Percentiles rank a stretch among this genome's conserved stretches.
Conservation (phyloP, 78 protist genomes). For the Planoprotostelium fungivorum region DNA sequence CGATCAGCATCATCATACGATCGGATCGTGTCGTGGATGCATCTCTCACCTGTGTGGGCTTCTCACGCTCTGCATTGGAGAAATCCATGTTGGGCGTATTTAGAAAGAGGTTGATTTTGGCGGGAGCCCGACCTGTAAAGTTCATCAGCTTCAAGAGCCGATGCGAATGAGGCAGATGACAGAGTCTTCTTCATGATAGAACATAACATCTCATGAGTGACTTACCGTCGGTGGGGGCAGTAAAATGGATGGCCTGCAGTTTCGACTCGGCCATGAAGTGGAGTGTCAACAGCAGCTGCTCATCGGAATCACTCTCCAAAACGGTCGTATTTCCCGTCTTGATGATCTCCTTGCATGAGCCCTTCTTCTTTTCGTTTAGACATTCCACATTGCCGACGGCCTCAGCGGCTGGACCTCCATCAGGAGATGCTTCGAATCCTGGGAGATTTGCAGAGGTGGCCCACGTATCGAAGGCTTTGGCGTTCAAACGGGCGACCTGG, state of each 20-base stretch:
- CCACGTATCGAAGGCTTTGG: background rate
- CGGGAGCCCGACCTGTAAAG: background rate
- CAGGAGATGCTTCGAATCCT: background rate
- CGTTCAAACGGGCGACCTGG: background rate
- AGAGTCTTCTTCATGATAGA: too few species aligned
- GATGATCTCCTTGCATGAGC: background rate
- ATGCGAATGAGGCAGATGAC: background rate
- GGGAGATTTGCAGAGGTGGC: background rate
- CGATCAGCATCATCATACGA: background rate
- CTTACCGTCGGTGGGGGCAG: background rate
- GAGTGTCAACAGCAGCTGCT: background rate
- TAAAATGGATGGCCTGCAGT: background rate
- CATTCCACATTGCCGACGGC: background rate
- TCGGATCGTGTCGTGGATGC: background rate
- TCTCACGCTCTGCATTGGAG: background rate
- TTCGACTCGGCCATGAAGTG: background rate
- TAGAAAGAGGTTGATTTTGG: background rate
- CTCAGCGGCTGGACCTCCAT: background rate
- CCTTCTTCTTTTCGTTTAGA: background rate
- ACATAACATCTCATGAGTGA: too few species aligned
- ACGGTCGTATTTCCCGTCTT: background rate
- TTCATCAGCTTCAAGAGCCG: too few species aligned
- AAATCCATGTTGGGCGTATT: background rate
- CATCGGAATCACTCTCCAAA: background rate
- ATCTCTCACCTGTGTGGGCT: background rate